Evolutionary conservation across 2,329 filamentous ascomycete genomes (phyloP).

Genomic region (Pseudogymnoascus verrucosus): DNA sequence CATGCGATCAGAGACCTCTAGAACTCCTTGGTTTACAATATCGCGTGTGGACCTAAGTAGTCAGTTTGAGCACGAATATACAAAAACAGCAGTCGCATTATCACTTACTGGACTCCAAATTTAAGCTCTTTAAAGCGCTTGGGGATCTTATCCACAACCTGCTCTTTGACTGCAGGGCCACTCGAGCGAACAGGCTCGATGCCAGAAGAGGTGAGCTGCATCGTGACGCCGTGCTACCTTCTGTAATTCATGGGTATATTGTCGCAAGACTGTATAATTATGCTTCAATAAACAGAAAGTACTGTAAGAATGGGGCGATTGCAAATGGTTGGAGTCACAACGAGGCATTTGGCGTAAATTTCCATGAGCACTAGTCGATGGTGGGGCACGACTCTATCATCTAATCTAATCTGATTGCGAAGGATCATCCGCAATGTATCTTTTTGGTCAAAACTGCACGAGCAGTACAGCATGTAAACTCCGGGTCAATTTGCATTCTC

Average conservation of each 20-base stretch:
- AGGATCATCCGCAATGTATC: not conserved
- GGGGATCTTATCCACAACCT: conserved; percentile 80
- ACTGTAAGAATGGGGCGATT: not conserved
- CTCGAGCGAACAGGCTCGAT: conserved; percentile 14
- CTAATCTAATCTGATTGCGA: conserved; percentile 7
- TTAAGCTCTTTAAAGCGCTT: conserved; percentile 91
- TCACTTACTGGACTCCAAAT: conserved; percentile 76
- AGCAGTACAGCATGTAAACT: not conserved
- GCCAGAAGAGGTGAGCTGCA: conserved; percentile 20
- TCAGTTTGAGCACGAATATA: conserved; percentile 21
- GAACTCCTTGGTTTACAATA: conserved; percentile 88
- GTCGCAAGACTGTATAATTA: not conserved
- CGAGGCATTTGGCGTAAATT: conserved; percentile 6
- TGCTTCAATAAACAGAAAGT: not conserved
- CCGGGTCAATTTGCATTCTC: not conserved
- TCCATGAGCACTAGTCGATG: conserved; percentile 7
- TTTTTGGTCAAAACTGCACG: not conserved
- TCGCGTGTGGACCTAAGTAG: conserved; percentile 70
- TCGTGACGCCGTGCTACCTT: conserved; percentile 12
- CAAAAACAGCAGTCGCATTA: conserved; percentile 29
- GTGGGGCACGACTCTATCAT: conserved; percentile 1
- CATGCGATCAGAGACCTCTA: conserved; percentile 89
- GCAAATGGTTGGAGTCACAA: not conserved
- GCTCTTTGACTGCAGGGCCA: conserved; percentile 57
- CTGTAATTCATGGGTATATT: conserved; percentile 1